Conservation (phyloP, 768 basidiomycete species). For the Clavaria fumosa region DNA sequence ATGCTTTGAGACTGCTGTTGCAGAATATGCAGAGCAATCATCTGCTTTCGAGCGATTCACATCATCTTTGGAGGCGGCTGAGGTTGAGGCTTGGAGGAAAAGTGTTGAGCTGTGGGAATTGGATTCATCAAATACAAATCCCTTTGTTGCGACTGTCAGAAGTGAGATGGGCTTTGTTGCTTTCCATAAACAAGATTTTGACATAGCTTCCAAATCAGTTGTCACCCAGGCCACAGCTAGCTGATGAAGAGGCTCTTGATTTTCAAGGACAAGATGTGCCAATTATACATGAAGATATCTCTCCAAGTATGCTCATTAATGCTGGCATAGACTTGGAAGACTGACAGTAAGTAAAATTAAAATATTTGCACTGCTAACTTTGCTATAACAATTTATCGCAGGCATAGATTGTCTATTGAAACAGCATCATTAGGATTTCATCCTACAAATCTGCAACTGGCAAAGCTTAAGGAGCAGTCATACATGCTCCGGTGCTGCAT, state of each 20-base stretch:
- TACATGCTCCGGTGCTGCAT: constrained; percentile 14
- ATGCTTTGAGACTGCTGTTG: neutral
- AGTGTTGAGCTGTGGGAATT: constrained; percentile 1
- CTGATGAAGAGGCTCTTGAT: constrained; percentile 12
- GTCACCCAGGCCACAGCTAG: constrained; percentile 11
- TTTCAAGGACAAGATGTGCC: neutral
- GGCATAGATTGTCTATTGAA: constrained; percentile 10
- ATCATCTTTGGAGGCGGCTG: neutral
- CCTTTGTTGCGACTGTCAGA: neutral
- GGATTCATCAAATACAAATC: neutral
- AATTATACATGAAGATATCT: constrained; percentile 9
- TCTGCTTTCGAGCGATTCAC: neutral
- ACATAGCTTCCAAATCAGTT: constrained; percentile 2
- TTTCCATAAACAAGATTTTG: neutral
- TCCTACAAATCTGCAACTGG: constrained; percentile 17
- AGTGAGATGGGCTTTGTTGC: neutral
- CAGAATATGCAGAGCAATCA: neutral
- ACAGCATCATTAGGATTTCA: constrained; percentile 10
- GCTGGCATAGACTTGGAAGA: constrained; percentile 21
- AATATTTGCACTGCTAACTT: neutral
- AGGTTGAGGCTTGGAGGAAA: constrained; percentile 1
- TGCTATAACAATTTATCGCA: constrained; percentile 1
- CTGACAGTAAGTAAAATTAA: constrained; percentile 17
- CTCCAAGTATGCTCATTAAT: constrained; percentile 15
- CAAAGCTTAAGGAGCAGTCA: constrained; percentile 15